Percentiles rank a stretch among this genome's conserved stretches.
phyloP scores from a whole-genome alignment of 345 rosid species.

The Eutrema yunnanense region DNA sequence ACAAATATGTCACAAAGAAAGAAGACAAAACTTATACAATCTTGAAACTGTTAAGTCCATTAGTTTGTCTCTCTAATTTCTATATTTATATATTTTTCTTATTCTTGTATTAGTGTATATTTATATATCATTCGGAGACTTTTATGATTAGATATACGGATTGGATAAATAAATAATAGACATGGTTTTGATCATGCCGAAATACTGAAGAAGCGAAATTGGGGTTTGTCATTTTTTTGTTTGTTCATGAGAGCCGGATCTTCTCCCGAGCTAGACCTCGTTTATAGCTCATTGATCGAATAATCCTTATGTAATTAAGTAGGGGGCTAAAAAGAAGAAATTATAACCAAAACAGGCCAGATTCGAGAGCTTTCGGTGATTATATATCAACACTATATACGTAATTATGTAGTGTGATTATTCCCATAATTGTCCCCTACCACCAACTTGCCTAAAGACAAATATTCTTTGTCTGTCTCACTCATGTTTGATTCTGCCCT shows the following conservation, averaged over 20 bases:
- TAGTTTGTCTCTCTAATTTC: too few relatives aligned
- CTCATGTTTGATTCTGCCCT: conserved; percentile 24
- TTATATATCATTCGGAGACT: too few relatives aligned
- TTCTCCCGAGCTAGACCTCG: neutral
- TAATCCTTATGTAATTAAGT: neutral
- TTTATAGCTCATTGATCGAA: neutral
- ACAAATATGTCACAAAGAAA: neutral
- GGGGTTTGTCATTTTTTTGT: neutral
- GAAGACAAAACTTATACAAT: too few relatives aligned
- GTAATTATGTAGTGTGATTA: neutral
- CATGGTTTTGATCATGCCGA: neutral
- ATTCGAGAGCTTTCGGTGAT: conserved; percentile 18
- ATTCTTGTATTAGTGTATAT: too few relatives aligned
- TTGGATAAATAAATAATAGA: neutral
- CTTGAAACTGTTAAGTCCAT: too few relatives aligned
- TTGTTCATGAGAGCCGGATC: neutral
- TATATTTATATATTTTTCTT: too few relatives aligned
- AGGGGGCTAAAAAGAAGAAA: neutral
- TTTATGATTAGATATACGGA: too few relatives aligned
- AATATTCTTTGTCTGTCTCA: conserved; percentile 20
- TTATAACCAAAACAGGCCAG: conserved; percentile 2
- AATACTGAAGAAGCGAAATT: neutral
- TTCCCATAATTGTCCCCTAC: conserved; percentile 22
- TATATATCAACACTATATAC: neutral
- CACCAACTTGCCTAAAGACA: conserved; percentile 25